Percentiles rank a stretch among this genome's conserved stretches.
Conservation (phyloP, 2,329 filamentous ascomycete species). For the Penicillium freii region DNA sequence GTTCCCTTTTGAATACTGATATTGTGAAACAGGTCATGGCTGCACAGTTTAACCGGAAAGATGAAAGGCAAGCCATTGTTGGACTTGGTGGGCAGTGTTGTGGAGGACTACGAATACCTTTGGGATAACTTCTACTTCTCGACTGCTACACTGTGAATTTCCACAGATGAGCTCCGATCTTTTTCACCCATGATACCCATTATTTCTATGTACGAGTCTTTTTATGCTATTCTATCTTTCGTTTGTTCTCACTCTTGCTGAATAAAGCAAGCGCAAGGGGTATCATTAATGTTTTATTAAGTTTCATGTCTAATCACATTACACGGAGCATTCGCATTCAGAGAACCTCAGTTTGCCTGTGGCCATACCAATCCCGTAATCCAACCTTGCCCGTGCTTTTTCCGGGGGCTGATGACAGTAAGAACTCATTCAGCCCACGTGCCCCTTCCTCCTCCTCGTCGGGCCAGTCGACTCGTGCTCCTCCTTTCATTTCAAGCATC, state of each 20-base stretch:
- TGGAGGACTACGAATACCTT: constrained; percentile 95
- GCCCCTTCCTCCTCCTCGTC: constrained; percentile 64
- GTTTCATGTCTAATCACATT: constrained; percentile 19
- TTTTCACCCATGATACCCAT: constrained; percentile 24
- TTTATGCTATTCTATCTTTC: constrained; percentile 11
- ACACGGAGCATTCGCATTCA: constrained; percentile 40
- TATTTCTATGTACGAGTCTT: constrained; percentile 11
- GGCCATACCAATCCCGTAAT: constrained; percentile 77
- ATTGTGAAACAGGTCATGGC: constrained; percentile 48
- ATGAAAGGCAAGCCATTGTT: constrained; percentile 72
- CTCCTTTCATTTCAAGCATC: constrained; percentile 74
- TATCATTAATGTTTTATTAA: constrained; percentile 29
- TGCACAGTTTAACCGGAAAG: constrained; percentile 68
- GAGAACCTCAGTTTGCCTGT: constrained; percentile 67
- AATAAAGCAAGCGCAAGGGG: constrained; percentile 14
- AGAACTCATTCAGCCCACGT: constrained; percentile 73
- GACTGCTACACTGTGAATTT: constrained; percentile 53
- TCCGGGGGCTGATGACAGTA: constrained; percentile 46
- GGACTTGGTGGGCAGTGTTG: constrained; percentile 75
- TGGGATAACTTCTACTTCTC: constrained; percentile 98
- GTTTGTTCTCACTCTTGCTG: constrained; percentile 16
- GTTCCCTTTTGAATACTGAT: constrained; percentile 23
- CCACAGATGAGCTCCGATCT: constrained; percentile 2
- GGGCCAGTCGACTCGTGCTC: constrained; percentile 80
- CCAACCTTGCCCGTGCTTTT: constrained; percentile 63